Conservation (phyloP, 192 early-diverging fungal species). For the Geranomyces michiganensis region DNA sequence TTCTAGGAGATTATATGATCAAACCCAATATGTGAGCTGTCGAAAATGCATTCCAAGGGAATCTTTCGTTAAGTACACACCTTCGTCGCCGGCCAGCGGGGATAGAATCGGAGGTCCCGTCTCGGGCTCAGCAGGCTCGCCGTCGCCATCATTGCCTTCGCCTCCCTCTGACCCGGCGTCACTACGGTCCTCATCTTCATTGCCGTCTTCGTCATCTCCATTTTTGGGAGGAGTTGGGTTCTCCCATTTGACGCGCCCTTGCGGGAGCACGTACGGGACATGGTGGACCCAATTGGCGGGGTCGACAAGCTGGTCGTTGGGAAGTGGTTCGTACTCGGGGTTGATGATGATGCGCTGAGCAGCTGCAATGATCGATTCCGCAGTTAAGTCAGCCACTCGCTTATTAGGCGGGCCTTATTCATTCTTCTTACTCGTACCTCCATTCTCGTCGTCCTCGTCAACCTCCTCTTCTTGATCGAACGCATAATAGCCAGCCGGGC, state of each 20-base stretch:
- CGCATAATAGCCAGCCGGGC: constrained; percentile 62
- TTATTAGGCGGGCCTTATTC: neutral
- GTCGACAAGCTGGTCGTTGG: constrained; percentile 51
- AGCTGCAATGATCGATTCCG: constrained; percentile 28
- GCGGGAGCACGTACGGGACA: constrained; percentile 64
- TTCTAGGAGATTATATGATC: constrained; percentile 29
- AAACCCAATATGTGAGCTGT: too few species aligned
- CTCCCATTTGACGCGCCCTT: constrained; percentile 61
- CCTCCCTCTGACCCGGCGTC: constrained; percentile 38
- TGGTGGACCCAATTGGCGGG: constrained; percentile 66
- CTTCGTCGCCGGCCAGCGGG: constrained; percentile 51
- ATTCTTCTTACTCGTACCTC: constrained; percentile 14
- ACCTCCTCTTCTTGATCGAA: constrained; percentile 60
- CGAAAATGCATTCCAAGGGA: too few species aligned
- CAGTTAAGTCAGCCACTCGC: neutral
- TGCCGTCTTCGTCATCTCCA: constrained; percentile 36
- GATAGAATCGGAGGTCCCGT: constrained; percentile 53
- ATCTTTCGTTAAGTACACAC: constrained; percentile 17
- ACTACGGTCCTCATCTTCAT: constrained; percentile 36
- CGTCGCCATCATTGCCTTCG: constrained; percentile 35
- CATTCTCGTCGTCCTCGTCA: constrained; percentile 49
- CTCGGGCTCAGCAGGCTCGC: constrained; percentile 50
- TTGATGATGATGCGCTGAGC: constrained; percentile 58
- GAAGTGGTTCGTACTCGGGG: constrained; percentile 55
- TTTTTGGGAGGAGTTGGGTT: constrained; percentile 51